phyloP scores from a whole-genome alignment of 139 green algal genomes.

The Tetradesmus lagerheimii region DNA sequence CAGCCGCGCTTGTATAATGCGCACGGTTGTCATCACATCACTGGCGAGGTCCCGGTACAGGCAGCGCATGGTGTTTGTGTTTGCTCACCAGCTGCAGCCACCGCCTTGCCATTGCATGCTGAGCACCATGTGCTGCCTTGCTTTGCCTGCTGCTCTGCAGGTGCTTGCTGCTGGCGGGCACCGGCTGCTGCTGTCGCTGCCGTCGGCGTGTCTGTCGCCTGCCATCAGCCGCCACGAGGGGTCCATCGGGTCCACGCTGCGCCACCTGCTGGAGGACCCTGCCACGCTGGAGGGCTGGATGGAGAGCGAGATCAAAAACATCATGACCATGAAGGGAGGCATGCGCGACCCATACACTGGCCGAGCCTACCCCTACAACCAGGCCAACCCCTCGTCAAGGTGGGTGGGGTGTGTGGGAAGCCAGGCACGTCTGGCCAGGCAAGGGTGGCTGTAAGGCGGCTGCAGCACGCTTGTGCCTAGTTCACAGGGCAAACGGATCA shows the following conservation, averaged over 20 bases:
- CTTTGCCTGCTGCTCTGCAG: background rate
- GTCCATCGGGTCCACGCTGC: conserved; percentile 79
- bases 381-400: conserved; percentile 33
- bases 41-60: too few relatives aligned
- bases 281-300: conserved; percentile 90
- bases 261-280: conserved; percentile 93
- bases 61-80: too few relatives aligned
- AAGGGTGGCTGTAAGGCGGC: background rate
- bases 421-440: background rate
- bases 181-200: conserved; percentile 82
- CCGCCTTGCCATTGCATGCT: background rate
- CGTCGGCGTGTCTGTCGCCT: conserved; percentile 63
- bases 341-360: conserved; percentile 18
- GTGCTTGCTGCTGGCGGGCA: conserved; percentile 54
- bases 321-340: conserved; percentile 56
- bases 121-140: background rate
- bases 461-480: too few relatives aligned
- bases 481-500: too few relatives aligned
- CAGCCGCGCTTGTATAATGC: too few relatives aligned
- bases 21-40: too few relatives aligned
- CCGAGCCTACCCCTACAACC: background rate
- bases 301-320: conserved; percentile 90
- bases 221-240: conserved; percentile 71
- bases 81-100: too few relatives aligned
- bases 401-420: background rate